Conservation (phyloP, 2,329 filamentous ascomycete species). For the Alternaria gaisen region DNA sequence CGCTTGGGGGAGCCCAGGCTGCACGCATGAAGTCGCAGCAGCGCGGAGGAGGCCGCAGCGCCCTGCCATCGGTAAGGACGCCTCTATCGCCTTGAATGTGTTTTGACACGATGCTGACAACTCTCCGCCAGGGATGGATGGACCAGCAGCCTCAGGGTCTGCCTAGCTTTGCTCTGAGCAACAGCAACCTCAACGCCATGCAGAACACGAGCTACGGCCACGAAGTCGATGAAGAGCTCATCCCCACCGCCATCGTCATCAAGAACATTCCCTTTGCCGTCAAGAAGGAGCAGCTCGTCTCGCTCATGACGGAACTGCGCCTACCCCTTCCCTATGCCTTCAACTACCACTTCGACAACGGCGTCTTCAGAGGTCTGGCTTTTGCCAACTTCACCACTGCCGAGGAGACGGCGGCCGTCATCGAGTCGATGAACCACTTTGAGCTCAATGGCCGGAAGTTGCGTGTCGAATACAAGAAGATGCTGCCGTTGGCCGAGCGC, state of each 20-base stretch:
- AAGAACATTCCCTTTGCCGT: conserved; percentile 99
- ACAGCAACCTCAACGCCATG: conserved; percentile 41
- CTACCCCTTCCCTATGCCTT: conserved; percentile 96
- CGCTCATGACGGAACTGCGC: conserved; percentile 92
- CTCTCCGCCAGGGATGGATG: conserved; percentile 66
- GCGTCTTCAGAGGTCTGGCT: conserved; percentile 92
- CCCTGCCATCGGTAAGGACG: conserved; percentile 74
- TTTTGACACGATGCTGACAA: conserved; percentile 9
- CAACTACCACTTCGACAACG: conserved; percentile 99
- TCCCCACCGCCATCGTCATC: conserved; percentile 97
- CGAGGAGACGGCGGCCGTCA: conserved; percentile 91
- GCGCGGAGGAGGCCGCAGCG: conserved; percentile 60
- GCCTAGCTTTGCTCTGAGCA: conserved; percentile 53
- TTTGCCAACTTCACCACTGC: conserved; percentile 98
- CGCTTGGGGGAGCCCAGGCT: conserved; percentile 60
- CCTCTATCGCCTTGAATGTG: accelerated
- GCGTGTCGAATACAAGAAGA: conserved; percentile 98
- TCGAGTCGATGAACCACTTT: conserved; percentile 93
- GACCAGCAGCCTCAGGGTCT: conserved; percentile 58
- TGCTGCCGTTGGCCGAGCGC: conserved; percentile 92
- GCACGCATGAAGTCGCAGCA: conserved; percentile 65
- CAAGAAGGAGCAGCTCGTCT: conserved; percentile 93
- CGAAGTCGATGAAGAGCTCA: conserved; percentile 81
- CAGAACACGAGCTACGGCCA: conserved; percentile 57
- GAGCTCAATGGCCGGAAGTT: conserved; percentile 94